Evolutionary conservation across 176 grass and related monocot species (phyloP).

Genomic region (Carex cristatella): DNA sequence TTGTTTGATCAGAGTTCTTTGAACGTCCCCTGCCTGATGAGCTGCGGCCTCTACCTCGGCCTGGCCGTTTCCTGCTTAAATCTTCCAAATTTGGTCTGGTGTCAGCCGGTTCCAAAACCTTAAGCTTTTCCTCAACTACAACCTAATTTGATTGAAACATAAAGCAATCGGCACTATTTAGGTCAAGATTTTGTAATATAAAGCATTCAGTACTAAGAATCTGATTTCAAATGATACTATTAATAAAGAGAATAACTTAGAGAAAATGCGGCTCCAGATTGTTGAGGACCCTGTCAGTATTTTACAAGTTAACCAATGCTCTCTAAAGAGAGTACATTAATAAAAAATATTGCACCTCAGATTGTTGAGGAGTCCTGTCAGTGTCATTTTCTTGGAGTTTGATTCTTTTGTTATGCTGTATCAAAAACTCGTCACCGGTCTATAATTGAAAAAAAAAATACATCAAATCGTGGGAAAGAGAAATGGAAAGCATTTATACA

Average conservation of each 20-base stretch:
- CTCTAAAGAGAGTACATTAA: constrained; percentile 4
- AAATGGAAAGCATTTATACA: not conserved
- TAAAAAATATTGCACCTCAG: constrained; percentile 43
- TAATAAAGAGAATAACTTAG: not conserved
- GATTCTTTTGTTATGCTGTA: constrained; percentile 73
- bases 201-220: not conserved
- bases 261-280: constrained; percentile 39
- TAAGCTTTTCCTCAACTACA: constrained; percentile 43
- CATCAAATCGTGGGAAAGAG: constrained; percentile 7
- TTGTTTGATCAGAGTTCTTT: constrained; percentile 59
- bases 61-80: constrained; percentile 65
- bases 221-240: not conserved
- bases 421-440: constrained; percentile 77
- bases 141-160: constrained; percentile 37
- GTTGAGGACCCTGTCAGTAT: constrained; percentile 29
- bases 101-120: constrained; percentile 46
- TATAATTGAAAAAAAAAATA: constrained; percentile 26
- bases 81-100: constrained; percentile 39
- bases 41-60: constrained; percentile 77
- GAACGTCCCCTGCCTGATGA: constrained; percentile 60
- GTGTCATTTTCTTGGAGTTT: constrained; percentile 55
- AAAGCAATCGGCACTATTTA: constrained; percentile 20
- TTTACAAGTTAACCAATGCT: not conserved
- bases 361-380: constrained; percentile 34
- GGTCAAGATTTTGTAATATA: not conserved